Evolutionary conservation across 1,284 basidiomycete genomes (phyloP), one percentile per base, ranked within the genome.

Genomic region (Volvariella surrecta): DNA sequence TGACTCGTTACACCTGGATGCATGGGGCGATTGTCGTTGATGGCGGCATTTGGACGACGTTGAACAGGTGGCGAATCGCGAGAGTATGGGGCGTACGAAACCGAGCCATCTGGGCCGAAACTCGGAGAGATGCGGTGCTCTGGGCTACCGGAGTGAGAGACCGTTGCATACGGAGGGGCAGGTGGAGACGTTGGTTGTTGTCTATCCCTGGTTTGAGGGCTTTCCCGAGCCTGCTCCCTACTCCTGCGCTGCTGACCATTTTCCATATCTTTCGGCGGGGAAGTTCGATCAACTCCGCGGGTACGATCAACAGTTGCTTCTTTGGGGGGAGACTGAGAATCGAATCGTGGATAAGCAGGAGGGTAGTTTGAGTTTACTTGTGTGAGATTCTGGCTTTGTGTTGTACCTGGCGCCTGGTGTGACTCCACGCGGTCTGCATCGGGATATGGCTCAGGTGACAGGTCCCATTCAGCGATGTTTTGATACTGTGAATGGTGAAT

Each of bases 401-500:
- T 28, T 28, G 24, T 6, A 28, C 24, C 24, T 43, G 72, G 64
- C 48, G 66, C 51, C 48, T 68, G 66, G 39, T 70, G 67, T 39
- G 64, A 52, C 52, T 71, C 69, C 9, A 76, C 76, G 28, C 74
- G 70, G 54, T 83, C 81, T 50, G 84, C 79, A 49, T 83, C 79
- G 19, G 76, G 78, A 58, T 82, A 65, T 20, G 84, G 65, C 50
- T 84, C 77, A 30, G 76, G 74, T 0, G 81, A 81, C 68, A 83
- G 73, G 45, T 79, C 70, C 70, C 75, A 82, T 37, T 79, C 76
- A 17, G 74, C 75, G 50, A 71, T 53, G 17, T 65, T 60, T 43
- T 74, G 66, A 55, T 70, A 68, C 52, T 73, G 63, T 32, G 63
- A 58, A 13, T 81, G 66, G 56, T 71, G 70, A 41, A 79, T 68